Evolutionary conservation across 352 stramenopile species (phyloP).

Genomic region (Pythium diclinum): DNA sequence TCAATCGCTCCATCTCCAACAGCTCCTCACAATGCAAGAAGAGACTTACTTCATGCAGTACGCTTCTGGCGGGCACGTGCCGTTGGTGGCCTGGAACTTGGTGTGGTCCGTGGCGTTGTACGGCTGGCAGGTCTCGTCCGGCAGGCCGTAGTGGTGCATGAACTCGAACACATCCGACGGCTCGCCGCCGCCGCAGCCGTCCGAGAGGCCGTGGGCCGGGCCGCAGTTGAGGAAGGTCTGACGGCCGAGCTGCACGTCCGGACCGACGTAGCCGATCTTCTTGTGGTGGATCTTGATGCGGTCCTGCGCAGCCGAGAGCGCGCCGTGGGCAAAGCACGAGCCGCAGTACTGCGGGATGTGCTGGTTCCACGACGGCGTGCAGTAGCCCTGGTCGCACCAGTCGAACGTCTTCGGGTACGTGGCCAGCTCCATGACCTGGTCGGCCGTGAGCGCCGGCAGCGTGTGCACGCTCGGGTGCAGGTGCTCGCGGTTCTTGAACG

Average conservation of each 20-base stretch:
- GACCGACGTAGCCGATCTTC: constrained; percentile 35
- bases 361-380: constrained; percentile 69
- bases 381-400: constrained; percentile 73
- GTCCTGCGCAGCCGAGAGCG: constrained; percentile 52
- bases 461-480: constrained; percentile 35
- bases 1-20: not conserved
- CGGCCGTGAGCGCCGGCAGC: constrained; percentile 30
- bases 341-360: constrained; percentile 75
- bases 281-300: constrained; percentile 68
- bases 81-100: constrained; percentile 50
- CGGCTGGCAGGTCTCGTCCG: constrained; percentile 52
- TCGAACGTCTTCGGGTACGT: constrained; percentile 65
- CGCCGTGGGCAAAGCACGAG: constrained; percentile 67
- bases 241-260: constrained; percentile 56
- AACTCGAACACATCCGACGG: constrained; percentile 60
- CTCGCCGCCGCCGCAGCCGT: constrained; percentile 55
- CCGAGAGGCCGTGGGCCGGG: constrained; percentile 48
- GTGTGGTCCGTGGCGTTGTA: constrained; percentile 61
- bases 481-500: constrained; percentile 43
- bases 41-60: constrained; percentile 62
- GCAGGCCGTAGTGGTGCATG: constrained; percentile 54
- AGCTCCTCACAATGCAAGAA: not conserved
- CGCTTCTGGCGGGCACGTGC: constrained; percentile 52
- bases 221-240: constrained; percentile 68
- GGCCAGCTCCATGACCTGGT: constrained; percentile 38